phyloP scores from a whole-genome alignment of 2,329 filamentous ascomycete species.

The Curvularia sp. region DNA sequence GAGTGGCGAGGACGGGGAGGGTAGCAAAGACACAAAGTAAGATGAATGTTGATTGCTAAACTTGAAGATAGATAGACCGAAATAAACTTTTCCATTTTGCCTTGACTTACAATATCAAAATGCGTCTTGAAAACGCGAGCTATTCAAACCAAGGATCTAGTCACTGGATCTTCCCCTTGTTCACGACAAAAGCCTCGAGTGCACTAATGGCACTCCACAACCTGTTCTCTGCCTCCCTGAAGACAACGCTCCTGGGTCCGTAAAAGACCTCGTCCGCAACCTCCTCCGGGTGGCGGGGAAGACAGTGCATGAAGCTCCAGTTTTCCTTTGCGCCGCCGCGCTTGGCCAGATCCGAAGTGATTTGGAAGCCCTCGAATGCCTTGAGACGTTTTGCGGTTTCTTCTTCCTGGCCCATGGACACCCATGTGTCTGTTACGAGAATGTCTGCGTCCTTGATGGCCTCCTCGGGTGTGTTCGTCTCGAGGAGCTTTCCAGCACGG shows the following conservation, averaged over 20 bases:
- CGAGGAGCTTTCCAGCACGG: slow-evolving; percentile 69
- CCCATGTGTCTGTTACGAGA: slow-evolving; percentile 95
- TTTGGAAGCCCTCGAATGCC: slow-evolving; percentile 88
- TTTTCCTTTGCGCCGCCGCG: slow-evolving; percentile 82
- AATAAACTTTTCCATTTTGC: not conserved
- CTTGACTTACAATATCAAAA: not conserved
- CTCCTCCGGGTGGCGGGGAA: slow-evolving; percentile 91
- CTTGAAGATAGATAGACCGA: not conserved
- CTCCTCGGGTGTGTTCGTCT: slow-evolving; percentile 83
- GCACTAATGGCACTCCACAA: slow-evolving; percentile 88
- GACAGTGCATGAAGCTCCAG: slow-evolving; percentile 99
- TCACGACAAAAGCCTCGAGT: slow-evolving; percentile 90
- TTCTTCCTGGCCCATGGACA: slow-evolving; percentile 96
- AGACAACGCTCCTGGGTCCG: slow-evolving; percentile 82
- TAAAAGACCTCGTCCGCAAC: slow-evolving; percentile 96
- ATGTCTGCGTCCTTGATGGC: slow-evolving; percentile 85
- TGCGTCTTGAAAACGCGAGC: not conserved
- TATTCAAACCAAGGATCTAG: slow-evolving; percentile 40
- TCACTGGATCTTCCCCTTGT: slow-evolving; percentile 77
- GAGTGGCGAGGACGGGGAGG: not conserved
- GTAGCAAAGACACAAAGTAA: not conserved
- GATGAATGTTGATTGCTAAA: not conserved
- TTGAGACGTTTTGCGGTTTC: slow-evolving; percentile 78
- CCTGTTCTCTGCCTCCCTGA: slow-evolving; percentile 92
- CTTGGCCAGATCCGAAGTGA: slow-evolving; percentile 84